Base-by-base conservation (phyloP, 257 asterid genomes). In the Fraxinus anomala region DNA sequence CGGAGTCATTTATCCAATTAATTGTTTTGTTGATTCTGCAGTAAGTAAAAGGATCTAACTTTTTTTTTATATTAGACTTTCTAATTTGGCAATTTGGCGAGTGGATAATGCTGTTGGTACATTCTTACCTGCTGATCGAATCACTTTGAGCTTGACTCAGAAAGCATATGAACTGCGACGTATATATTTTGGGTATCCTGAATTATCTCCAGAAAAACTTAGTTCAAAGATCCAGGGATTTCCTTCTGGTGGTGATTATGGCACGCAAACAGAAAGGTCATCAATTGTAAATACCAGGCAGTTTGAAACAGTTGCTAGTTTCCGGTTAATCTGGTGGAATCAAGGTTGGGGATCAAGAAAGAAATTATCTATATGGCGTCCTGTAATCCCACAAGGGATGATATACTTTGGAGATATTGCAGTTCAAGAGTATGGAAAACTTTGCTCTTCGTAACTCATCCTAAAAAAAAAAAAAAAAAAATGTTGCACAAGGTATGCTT, bases 331-430 rank as follows among this genome's bases (percentile, higher is more conserved):
- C 79, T 95, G 99, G 99, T 95, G 94, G 97, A 95, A 95, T 84
- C 96, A 93, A 87, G 98, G 97, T 72, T 93, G 94, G 79, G 93
- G 93, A 77, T 90, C 97, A 73, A 91, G 99, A 83, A 95, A 90
- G 86, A 88, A 87, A 85, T 78, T 95, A 79, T 95, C 99, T 34
- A 85, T 95, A 68, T 95, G 99, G 99, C 99, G 98, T 68, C 99
- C 99, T 40, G 89, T 90, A 47, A 89, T 91, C 56, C 89, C 97
- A 51, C 91, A 90, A 81, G 97, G 97, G 85, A 90, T 89, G 96
- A 90, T 93, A 61, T 91, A 87, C 86, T 91, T 95, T 44, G 98
- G 99, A 79, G 99, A 95, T 83, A 89, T 95, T 83, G 97, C 97
- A 9, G 94, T 93, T 68, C 92, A 80, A 72, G 99, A 97, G 97